Evolutionary conservation across 345 rosid species (phyloP).

Genomic region (Mercurialis annua): DNA sequence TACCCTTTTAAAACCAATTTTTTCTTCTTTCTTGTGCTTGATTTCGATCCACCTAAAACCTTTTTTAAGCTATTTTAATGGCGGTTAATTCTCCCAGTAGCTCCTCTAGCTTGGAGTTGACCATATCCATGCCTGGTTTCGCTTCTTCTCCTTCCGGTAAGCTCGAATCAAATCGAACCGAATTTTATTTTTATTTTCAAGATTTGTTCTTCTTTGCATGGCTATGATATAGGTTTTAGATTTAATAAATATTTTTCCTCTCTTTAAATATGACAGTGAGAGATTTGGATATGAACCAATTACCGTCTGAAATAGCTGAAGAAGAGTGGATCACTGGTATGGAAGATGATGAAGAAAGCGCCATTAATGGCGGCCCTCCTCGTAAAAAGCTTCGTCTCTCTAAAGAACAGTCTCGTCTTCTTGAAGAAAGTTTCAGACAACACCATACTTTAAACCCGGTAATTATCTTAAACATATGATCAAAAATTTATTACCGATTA

Average conservation of each 20-base stretch:
- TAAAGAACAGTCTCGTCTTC: conserved; percentile 90
- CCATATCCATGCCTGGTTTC: conserved; percentile 81
- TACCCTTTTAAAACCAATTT: conserved; percentile 5
- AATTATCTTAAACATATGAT: too few relatives aligned
- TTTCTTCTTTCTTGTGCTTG: conserved; percentile 11
- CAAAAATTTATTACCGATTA: not conserved
- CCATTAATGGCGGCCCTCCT: conserved; percentile 50
- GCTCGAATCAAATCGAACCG: not conserved
- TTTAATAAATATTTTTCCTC: not conserved
- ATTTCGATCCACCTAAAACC: too few relatives aligned
- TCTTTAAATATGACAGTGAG: conserved; percentile 24
- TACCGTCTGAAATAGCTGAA: conserved; percentile 43
- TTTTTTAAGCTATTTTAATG: conserved; percentile 27
- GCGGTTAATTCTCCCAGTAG: conserved; percentile 50
- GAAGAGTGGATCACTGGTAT: conserved; percentile 46
- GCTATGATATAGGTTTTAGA: not conserved
- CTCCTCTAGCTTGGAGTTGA: conserved; percentile 73
- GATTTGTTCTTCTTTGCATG: conserved; percentile 13
- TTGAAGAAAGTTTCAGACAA: conserved; percentile 92
- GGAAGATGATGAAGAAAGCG: conserved; percentile 51
- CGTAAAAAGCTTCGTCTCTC: conserved; percentile 87
- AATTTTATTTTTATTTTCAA: not conserved
- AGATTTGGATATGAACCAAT: conserved; percentile 68
- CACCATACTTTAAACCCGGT: conserved; percentile 69
- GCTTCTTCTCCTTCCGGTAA: conserved; percentile 60